Evolutionary conservation across 2,329 filamentous ascomycete species (phyloP), one percentile per base, ranked within the genome.

Genomic region (Penicillium sp.): DNA sequence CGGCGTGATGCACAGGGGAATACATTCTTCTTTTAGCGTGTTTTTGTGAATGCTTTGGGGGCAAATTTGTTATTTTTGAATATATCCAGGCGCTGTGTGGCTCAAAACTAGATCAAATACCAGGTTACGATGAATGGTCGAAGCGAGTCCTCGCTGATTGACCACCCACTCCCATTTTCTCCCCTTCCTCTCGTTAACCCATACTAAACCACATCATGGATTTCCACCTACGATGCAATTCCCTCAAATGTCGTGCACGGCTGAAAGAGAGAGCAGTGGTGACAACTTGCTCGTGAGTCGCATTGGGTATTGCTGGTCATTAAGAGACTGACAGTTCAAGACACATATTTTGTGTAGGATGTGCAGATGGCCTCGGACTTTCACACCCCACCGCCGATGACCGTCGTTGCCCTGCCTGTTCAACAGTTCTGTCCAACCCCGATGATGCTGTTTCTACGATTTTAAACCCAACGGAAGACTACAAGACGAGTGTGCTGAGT

Each of bases 1-100:
- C 85, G 90, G 66, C 90, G 91, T 68, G 95, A 99, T 76, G 84
- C 84, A 13, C 88, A 91, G 54, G 95, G 95, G 13, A 99, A 99
- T 75, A 87, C 90, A 0, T 97, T 97, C 74, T 99, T 99, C 81
- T 93, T 92, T 72, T 72, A 60, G 58, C 42, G 43, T 26, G 10
- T 35, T 46, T 51, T 24, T 31, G 4, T 42, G 39, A 13, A 22
- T 22, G 11, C 3, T 22, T 22, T 42, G n/a, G 39, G 10, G 45
- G 11, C 3, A 45, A 31, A 51, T 47, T 26, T 19, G 42, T 54
- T 22, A n/a, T 29, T 35, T 24, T 29, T 54, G 46, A 52, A 55
- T 42, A 59, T 58, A 63, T 58, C 56, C 49, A 58, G 49, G 55
- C 29, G 54, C 22, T 56, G 7, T 57, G 52, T 51, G 62, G 55